Percentiles rank a stretch among this genome's conserved stretches.
These are phyloP conservation scores for Ascosphaera acerosa DNA, from an alignment of 2,329 filamentous ascomycete genomes.

Conservation along the genomic window DNA sequence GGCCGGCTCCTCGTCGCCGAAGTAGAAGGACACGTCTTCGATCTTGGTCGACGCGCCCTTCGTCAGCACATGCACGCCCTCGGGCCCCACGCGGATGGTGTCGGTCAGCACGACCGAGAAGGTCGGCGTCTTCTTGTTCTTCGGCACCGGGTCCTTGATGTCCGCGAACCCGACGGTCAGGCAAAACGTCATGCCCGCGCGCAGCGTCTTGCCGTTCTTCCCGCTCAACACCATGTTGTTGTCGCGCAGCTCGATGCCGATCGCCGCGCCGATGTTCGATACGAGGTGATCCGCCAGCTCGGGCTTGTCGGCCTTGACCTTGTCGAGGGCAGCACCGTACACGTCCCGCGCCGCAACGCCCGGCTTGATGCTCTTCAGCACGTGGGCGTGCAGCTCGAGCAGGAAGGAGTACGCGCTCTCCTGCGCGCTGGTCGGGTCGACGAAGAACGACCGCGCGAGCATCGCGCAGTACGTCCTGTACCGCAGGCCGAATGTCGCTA, in stretches of 20 bases:
- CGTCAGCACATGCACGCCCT: slow-evolving; percentile 55
- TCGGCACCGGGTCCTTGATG: slow-evolving; percentile 60
- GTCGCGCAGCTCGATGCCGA: slow-evolving; percentile 75
- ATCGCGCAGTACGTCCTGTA: slow-evolving; percentile 92
- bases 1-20: slow-evolving; percentile 77
- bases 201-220: slow-evolving; percentile 61
- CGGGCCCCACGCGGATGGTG: slow-evolving; percentile 62
- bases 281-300: slow-evolving; percentile 88
- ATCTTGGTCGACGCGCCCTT: slow-evolving; percentile 77
- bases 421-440: slow-evolving; percentile 90
- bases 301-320: slow-evolving; percentile 75
- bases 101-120: slow-evolving; percentile 85
- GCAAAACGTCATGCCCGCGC: slow-evolving; percentile 91
- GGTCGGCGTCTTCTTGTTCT: slow-evolving; percentile 68
- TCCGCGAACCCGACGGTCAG: slow-evolving; percentile 78
- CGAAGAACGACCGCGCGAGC: slow-evolving; percentile 80
- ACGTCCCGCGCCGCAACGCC: slow-evolving; percentile 71
- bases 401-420: slow-evolving; percentile 86
- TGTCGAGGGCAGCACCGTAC: slow-evolving; percentile 58
- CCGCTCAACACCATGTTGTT: slow-evolving; percentile 57
- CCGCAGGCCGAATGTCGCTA: slow-evolving; percentile 71
- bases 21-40: slow-evolving; percentile 93
- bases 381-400: slow-evolving; percentile 58
- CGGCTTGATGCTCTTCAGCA: slow-evolving; percentile 74
- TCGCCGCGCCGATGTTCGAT: slow-evolving; percentile 74